Evolutionary conservation across 139 green algal genomes (phyloP).

Genomic region (Bryopsis sp.): DNA sequence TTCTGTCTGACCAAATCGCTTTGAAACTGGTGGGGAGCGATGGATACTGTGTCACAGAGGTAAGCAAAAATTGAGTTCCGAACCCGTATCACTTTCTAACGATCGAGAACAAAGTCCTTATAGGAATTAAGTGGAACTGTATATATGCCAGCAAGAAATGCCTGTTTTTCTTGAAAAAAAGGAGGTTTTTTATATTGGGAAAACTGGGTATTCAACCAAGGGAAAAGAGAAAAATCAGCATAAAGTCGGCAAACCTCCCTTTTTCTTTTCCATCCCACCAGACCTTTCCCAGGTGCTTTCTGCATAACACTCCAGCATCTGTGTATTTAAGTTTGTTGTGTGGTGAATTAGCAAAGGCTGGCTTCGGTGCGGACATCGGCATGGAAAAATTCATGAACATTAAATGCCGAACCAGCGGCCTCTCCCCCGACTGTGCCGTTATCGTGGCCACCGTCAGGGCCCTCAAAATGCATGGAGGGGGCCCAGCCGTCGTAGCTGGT

Average conservation of each 20-base stretch:
- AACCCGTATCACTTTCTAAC: too few species aligned
- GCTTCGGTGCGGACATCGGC: conserved; percentile 97
- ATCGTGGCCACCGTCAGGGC: conserved; percentile 93
- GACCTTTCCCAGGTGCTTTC: too few species aligned
- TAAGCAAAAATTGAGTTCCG: conserved; percentile 25
- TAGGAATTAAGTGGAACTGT: background rate
- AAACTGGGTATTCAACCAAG: too few species aligned
- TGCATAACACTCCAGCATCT: too few species aligned
- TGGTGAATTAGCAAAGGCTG: conserved; percentile 56
- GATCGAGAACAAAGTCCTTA: too few species aligned
- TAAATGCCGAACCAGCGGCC: conserved; percentile 76
- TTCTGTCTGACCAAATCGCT: conserved; percentile 89
- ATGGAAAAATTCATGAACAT: conserved; percentile 96
- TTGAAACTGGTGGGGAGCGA: conserved; percentile 86
- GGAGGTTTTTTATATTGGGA: too few species aligned
- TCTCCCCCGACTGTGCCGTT: conserved; percentile 59
- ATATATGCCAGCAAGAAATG: background rate
- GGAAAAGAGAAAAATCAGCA: too few species aligned
- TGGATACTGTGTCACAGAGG: conserved; percentile 92
- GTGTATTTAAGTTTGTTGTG: too few species aligned
- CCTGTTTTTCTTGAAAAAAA: too few species aligned
- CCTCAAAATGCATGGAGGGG: conserved; percentile 78
- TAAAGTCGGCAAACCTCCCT: too few species aligned
- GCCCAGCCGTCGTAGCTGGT: conserved; percentile 60
- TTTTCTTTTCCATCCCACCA: too few species aligned